Evolutionary conservation across 371 early-diverging fungal species (phyloP), one percentile per base, ranked within the genome.

Genomic region (Umbelopsis sp.): DNA sequence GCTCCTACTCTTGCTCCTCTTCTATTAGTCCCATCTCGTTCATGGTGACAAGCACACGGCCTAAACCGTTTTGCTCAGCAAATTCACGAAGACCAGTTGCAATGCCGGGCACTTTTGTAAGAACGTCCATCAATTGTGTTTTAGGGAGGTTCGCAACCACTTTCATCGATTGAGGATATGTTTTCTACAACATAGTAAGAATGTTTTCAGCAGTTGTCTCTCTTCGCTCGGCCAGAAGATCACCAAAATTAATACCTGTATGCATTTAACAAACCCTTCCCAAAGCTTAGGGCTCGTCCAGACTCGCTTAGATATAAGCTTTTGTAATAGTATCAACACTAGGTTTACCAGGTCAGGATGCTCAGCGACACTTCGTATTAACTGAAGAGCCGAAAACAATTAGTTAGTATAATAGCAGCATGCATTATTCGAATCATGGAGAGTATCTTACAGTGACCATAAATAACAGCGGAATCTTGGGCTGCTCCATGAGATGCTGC

Each of bases 191-290:
- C 29, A 32, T n/a, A 67, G 37, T 46, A 69, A 24, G 25, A 38
- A 18, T 37, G 35, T 6, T 3, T 22, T 45, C 45, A 65, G 20
- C 9, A 9, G 16, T 44, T 4, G 25, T 53, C 20, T 44, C 45
- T 35, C 38, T 25, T 29, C 41, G 7, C 25, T 29, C 24, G 16
- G 14, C 63, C 4, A 12, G 2, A 48, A 46, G 24, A 75, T 76
- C 68, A 86, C 78, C 3, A 29, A 37, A 41, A 18, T 46, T 48
- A 48, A 46, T 76, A 72, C 76, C 74, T 79, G 82, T 57, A 83
- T 84, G 70, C 90, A 92, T 18, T 86, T 80, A n/a, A 92, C 82
- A 76, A 94, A 94, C 20, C 94, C 94, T 69, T 90, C 88, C 93
- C 94, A 93, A 2, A 94, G 79, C 48, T 84, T 87, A 3, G 84